A percentile compares a stretch with the other conserved stretches of the same genome.
These are phyloP conservation scores for Podaxis pistillaris DNA, from an alignment of 768 basidiomycete genomes.

Conservation along the genomic window DNA sequence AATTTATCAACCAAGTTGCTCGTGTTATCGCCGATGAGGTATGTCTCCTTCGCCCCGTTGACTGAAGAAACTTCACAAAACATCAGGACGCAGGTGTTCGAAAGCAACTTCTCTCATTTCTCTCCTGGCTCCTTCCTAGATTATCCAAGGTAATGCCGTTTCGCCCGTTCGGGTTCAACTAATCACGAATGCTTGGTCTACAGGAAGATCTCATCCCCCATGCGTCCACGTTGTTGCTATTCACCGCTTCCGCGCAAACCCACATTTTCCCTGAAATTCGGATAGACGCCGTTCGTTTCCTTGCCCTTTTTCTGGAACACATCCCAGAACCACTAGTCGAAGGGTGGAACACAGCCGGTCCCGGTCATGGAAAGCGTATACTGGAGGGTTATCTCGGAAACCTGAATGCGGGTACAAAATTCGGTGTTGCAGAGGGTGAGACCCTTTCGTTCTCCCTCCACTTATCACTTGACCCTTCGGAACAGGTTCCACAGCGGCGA, in stretches of 20 bases:
- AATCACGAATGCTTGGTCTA: background rate
- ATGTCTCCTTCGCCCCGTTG: constrained; percentile 19
- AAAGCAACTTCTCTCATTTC: constrained; percentile 65
- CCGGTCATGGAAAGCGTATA: constrained; percentile 59
- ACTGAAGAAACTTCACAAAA: constrained; percentile 14
- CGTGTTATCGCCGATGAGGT: constrained; percentile 85
- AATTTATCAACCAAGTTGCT: constrained; percentile 58
- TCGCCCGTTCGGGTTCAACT: background rate
- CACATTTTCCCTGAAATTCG: constrained; percentile 96
- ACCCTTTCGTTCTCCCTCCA: background rate
- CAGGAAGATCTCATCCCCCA: constrained; percentile 78
- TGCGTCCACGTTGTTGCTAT: constrained; percentile 72
- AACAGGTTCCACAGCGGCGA: constrained; percentile 42
- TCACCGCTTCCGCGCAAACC: constrained; percentile 86
- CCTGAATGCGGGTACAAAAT: constrained; percentile 64
- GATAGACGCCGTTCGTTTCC: constrained; percentile 80
- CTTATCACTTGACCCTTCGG: constrained; percentile 1
- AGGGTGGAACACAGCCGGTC: constrained; percentile 60
- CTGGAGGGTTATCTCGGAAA: constrained; percentile 82
- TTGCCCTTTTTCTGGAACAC: constrained; percentile 70
- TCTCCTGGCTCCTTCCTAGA: constrained; percentile 70
- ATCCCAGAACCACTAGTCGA: constrained; percentile 66
- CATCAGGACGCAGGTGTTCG: constrained; percentile 77
- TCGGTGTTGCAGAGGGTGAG: constrained; percentile 55
- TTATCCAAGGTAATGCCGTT: constrained; percentile 47